Evolutionary conservation across 768 basidiomycete genomes (phyloP).

Genomic region (Macrolepiota dolichaula): DNA sequence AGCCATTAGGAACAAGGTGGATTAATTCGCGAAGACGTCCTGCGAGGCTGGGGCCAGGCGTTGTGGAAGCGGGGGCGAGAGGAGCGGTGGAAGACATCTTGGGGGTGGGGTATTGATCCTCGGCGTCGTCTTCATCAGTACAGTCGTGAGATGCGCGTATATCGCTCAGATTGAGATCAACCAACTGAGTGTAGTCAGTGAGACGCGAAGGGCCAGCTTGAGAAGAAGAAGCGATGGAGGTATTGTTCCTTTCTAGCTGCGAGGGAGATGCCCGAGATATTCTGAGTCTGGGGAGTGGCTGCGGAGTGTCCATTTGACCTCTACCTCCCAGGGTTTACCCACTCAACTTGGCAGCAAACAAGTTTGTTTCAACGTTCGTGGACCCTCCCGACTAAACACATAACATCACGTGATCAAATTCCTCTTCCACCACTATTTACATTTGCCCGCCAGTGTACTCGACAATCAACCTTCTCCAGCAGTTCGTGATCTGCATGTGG

Average conservation of each 20-base stretch:
- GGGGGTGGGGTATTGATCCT: conserved; percentile 30
- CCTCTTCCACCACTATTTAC: neutral
- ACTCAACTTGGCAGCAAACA: conserved; percentile 2
- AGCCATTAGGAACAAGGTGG: conserved; percentile 40
- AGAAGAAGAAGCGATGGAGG: conserved; percentile 19
- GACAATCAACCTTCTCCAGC: conserved; percentile 55
- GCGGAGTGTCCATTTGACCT: conserved; percentile 31
- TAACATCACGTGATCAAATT: neutral
- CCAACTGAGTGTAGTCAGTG: conserved; percentile 28
- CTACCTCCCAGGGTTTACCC: neutral
- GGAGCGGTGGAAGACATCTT: conserved; percentile 7
- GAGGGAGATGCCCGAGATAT: conserved; percentile 16
- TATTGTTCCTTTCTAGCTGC: conserved; percentile 21
- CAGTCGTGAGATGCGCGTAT: conserved; percentile 17
- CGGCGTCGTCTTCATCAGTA: conserved; percentile 22
- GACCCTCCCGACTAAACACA: neutral
- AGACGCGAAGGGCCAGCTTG: conserved; percentile 35
- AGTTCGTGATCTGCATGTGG: conserved; percentile 71
- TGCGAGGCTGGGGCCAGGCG: conserved; percentile 36
- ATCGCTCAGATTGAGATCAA: conserved; percentile 23
- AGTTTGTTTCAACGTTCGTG: neutral
- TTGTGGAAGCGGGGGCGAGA: conserved; percentile 29
- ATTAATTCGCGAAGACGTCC: conserved; percentile 63
- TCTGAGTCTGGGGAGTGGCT: conserved; percentile 26
- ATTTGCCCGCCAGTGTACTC: conserved; percentile 33